Percentiles rank a stretch among this genome's conserved stretches.
Conservation (phyloP, 805 yeast genomes). For the Schizosaccharomyces lindneri region DNA sequence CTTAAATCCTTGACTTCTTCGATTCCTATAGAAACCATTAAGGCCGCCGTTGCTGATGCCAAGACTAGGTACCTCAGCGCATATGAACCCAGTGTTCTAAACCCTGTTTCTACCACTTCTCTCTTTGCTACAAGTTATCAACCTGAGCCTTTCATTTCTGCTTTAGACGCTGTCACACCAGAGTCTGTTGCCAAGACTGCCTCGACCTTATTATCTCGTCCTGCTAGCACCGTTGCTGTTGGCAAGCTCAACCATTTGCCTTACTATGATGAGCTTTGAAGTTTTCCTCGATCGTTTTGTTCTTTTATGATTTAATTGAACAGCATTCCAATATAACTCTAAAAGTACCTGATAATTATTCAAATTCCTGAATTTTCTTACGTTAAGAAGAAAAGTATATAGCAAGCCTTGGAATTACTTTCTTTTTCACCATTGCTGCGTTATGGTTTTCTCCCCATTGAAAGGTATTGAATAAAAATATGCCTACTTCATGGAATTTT, state of each 20-base stretch:
- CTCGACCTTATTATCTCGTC: constrained; percentile 18
- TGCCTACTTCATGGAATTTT: too few relatives aligned
- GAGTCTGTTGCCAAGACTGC: constrained; percentile 16
- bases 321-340: too few relatives aligned
- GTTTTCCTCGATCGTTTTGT: background rate
- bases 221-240: constrained; percentile 65
- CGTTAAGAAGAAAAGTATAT: too few relatives aligned
- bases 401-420: too few relatives aligned
- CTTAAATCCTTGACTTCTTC: constrained; percentile 7
- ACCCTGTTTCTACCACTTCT: constrained; percentile 7
- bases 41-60: constrained; percentile 30
- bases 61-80: constrained; percentile 31
- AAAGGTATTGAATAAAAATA: too few relatives aligned
- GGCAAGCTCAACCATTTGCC: constrained; percentile 79
- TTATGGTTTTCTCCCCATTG: too few relatives aligned
- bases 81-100: constrained; percentile 10
- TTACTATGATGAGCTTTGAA: constrained; percentile 38
- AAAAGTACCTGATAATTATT: too few relatives aligned
- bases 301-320: background rate
- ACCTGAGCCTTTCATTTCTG: constrained; percentile 12
- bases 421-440: too few relatives aligned
- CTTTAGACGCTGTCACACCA: constrained; percentile 8
- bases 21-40: constrained; percentile 16
- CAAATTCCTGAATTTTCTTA: too few relatives aligned
- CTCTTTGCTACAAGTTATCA: constrained; percentile 14